Percentiles rank a stretch among this genome's conserved stretches.
Conservation (phyloP, 2,329 filamentous ascomycete genomes). For the Zymoseptoria passerinii region DNA sequence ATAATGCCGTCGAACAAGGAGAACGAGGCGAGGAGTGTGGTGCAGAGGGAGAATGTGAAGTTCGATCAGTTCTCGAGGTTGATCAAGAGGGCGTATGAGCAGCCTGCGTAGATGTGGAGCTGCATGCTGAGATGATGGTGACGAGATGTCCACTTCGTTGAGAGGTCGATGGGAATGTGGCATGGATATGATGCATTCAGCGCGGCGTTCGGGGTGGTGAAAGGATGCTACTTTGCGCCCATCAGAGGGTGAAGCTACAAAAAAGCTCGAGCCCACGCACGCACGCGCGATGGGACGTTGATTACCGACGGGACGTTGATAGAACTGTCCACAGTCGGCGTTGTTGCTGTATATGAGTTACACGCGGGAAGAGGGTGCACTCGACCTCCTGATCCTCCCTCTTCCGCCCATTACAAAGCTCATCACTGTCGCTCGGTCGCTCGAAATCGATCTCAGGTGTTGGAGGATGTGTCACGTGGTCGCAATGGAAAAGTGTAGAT, state of each 20-base stretch:
- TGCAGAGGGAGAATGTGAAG: slow-evolving; percentile 91
- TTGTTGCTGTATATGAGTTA: too few relatives aligned
- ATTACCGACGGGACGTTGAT: too few relatives aligned
- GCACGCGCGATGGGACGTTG: too few relatives aligned
- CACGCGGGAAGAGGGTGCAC: too few relatives aligned
- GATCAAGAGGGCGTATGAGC: slow-evolving; percentile 78
- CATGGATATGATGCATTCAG: slow-evolving; percentile 6
- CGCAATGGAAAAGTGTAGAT: too few relatives aligned
- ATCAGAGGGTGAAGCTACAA: neutral
- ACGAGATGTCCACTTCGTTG: neutral
- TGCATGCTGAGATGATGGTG: neutral
- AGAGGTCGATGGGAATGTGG: neutral
- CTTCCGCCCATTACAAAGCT: too few relatives aligned
- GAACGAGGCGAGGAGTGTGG: slow-evolving; percentile 92
- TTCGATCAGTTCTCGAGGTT: slow-evolving; percentile 78
- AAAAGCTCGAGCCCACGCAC: neutral
- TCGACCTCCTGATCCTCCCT: too few relatives aligned
- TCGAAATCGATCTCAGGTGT: too few relatives aligned
- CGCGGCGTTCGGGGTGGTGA: slow-evolving; percentile 8
- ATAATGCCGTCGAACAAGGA: slow-evolving; percentile 87
- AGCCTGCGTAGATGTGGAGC: slow-evolving; percentile 45
- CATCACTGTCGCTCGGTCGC: too few relatives aligned
- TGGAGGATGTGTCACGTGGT: too few relatives aligned
- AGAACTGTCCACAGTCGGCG: too few relatives aligned
- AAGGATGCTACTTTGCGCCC: neutral